A percentile compares a stretch with the other conserved stretches of the same genome.
Evolutionary conservation across 2,329 filamentous ascomycete genomes (phyloP).

Genomic region (Fusarium udum): DNA sequence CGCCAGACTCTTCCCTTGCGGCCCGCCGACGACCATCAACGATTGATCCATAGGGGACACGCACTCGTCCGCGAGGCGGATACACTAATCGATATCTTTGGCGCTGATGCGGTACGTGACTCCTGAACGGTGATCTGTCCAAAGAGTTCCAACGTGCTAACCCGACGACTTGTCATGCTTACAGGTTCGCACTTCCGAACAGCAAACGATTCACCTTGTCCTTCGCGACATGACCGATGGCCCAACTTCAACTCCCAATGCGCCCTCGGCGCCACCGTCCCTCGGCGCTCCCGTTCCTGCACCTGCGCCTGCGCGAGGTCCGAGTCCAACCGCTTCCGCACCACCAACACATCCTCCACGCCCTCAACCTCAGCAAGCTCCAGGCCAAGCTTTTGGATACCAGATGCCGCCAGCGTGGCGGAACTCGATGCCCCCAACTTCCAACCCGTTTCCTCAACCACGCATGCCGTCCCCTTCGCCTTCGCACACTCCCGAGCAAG

Average conservation of each 20-base stretch:
- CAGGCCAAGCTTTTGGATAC: conserved; percentile 39
- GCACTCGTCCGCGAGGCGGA: conserved; percentile 64
- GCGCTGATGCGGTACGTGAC: conserved; percentile 58
- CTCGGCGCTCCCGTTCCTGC: conserved; percentile 10
- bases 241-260: conserved; percentile 39
- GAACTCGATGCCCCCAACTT: conserved; percentile 42
- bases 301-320: conserved; percentile 36
- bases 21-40: conserved; percentile 64
- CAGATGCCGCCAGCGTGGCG: conserved; percentile 46
- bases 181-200: conserved; percentile 56
- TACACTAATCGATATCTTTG: conserved; percentile 66
- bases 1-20: conserved; percentile 60
- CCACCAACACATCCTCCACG: conserved; percentile 39
- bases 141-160: conserved; percentile 34
- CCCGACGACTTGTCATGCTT: neutral
- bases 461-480: conserved; percentile 48
- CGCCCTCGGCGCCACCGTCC: conserved; percentile 25
- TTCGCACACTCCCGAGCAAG: conserved; percentile 43
- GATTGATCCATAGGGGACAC: conserved; percentile 69
- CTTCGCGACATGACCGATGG: conserved; percentile 53
- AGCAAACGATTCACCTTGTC: conserved; percentile 65
- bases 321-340: conserved; percentile 39
- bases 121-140: neutral
- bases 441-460: conserved; percentile 42
- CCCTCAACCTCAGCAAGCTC: conserved; percentile 28